A percentile compares a stretch with the other conserved stretches of the same genome.
These are phyloP conservation scores for Filobasidium floriforme DNA, from an alignment of 768 basidiomycete species.

Conservation along the genomic window DNA sequence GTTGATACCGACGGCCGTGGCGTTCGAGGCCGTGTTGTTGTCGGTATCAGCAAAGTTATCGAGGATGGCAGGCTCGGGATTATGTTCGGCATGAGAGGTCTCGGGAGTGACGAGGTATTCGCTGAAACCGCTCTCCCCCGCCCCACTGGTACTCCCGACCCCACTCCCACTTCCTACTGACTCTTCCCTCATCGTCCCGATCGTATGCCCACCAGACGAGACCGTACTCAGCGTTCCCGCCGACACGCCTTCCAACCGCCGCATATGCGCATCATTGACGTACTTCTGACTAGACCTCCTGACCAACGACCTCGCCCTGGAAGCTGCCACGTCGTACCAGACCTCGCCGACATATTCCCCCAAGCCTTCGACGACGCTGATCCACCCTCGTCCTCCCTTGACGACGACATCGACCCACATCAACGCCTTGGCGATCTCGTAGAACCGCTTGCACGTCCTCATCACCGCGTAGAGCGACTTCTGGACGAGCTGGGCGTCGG, in stretches of 20 bases:
- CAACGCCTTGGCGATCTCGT: slow-evolving; percentile 38
- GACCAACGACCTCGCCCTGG: slow-evolving; percentile 2
- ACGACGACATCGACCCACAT: slow-evolving; percentile 44
- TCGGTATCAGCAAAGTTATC: background rate
- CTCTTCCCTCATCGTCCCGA: too few species aligned
- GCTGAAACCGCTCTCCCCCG: too few species aligned
- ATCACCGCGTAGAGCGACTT: background rate
- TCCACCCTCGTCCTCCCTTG: slow-evolving; percentile 38
- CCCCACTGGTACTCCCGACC: too few species aligned
- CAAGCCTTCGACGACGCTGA: slow-evolving; percentile 42
- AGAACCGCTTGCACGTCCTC: slow-evolving; percentile 12
- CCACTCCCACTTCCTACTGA: too few species aligned
- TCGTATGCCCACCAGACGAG: too few species aligned
- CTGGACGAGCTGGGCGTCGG: slow-evolving; percentile 2
- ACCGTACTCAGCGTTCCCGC: background rate
- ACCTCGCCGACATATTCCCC: slow-evolving; percentile 38
- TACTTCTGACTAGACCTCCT: background rate
- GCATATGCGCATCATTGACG: background rate
- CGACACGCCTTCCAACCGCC: background rate
- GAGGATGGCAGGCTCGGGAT: background rate
- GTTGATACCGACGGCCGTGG: background rate
- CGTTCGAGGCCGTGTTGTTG: background rate
- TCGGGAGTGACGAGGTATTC: too few species aligned
- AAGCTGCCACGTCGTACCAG: slow-evolving; percentile 4
- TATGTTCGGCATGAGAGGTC: too few species aligned